These are phyloP conservation scores for Podila minutissima DNA, from an alignment of 192 early-diverging fungal species.

Conservation along the genomic window DNA sequence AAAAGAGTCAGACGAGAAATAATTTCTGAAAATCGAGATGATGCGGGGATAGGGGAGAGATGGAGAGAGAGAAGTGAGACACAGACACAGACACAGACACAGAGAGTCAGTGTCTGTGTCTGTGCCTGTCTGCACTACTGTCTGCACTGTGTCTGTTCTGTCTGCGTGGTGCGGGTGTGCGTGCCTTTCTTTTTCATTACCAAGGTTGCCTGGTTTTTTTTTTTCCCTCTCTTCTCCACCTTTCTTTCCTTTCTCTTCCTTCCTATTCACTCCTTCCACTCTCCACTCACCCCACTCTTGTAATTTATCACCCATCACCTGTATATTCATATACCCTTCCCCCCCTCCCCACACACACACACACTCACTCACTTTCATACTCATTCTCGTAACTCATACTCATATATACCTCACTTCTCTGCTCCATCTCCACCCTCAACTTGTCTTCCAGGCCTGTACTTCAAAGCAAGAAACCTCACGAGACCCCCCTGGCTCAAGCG, in stretches of 20 bases:
- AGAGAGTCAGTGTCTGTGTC: no score
- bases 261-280: no score
- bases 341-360: neutral
- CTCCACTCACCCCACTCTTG: neutral
- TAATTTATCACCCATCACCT: neutral
- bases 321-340: neutral
- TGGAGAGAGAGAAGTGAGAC: no score
- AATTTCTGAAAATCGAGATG: no score
- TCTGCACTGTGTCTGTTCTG: neutral
- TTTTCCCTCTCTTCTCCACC: neutral
- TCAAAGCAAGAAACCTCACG: constrained; percentile 64
- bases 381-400: neutral
- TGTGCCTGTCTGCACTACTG: no score
- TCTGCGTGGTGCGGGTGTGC: neutral
- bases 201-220: neutral
- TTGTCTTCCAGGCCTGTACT: constrained; percentile 53
- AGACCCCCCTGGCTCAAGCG: constrained; percentile 67
- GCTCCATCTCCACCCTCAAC: neutral
- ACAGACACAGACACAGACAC: no score
- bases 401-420: neutral
- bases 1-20: no score
- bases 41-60: no score
- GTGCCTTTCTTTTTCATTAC: neutral
- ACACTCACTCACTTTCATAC: neutral
- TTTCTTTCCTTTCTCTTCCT: neutral